Base-by-base conservation (phyloP, 1,284 basidiomycete genomes). In the Mycocalia duriaeana region DNA sequence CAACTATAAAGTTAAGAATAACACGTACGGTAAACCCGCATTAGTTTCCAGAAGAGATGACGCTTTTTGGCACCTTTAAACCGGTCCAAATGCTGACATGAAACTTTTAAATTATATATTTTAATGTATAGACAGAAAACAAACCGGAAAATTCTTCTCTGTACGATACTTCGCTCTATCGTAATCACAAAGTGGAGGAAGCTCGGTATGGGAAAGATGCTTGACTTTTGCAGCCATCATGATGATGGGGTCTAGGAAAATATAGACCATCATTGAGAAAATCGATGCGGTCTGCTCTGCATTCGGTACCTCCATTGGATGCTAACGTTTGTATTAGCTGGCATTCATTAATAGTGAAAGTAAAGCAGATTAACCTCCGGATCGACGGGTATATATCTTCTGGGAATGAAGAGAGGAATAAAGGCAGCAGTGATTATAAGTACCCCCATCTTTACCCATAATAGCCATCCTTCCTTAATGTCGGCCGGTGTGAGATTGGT, bases 241-340 rank as follows among this genome's bases (percentile, higher is more conserved):
- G 25, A 81, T 64, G 11, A 76, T 59, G 1, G 60, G 57, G 43
- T 77, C 67, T 53, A 83, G 66, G 64, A 75, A 83, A 25, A 63
- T 63, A 60, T 70, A 85, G 28, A 75, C 66, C 13, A 75, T 35
- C 51, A 77, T 65, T 4, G 72, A 79, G 6, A 78, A 48, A 46
- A 71, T 64, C 1, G 79, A 75, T 0, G 79, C 72, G 0, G 77
- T 81, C 57, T 85, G 81, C 52, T 81, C 79, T 0, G 77, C 76
- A 53, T 75, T 75, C 6, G 73, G 68, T 16, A 63, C 57, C 1
- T 62, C 53, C 45, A 60, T 57, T 0, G 68, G 68, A 45, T 71
- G 57, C 70, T 71, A 41, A 23, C n/a, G 20, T 18, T 14, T 13
- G 31, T 25, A 25, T 48, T 28, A 36, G 42, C n/a, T n/a, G n/a